These are phyloP conservation scores for Hypoxylon rubiginosum DNA, from an alignment of 2,329 filamentous ascomycete genomes.

Conservation along the genomic window DNA sequence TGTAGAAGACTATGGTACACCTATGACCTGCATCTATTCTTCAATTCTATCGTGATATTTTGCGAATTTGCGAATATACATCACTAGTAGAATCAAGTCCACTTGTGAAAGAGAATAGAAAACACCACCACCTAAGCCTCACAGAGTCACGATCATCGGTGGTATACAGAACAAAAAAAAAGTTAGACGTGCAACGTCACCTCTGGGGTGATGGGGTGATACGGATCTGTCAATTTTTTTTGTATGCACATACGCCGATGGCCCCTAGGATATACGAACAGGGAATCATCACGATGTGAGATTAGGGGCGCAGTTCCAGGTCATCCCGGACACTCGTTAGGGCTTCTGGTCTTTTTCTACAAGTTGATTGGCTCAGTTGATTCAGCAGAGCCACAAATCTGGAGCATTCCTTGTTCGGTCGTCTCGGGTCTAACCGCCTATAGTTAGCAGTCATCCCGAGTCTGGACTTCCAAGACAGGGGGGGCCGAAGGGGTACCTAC, in stretches of 20 bases:
- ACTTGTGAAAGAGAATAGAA: slow-evolving; percentile 11
- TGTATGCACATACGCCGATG: slow-evolving; percentile 28
- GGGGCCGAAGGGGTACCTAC: slow-evolving; percentile 29
- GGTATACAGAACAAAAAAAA: slow-evolving; percentile 10
- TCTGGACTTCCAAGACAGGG: slow-evolving; percentile 39
- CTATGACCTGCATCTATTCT: background rate
- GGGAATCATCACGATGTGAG: slow-evolving; percentile 39
- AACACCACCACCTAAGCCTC: background rate
- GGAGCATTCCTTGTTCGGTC: slow-evolving; percentile 32
- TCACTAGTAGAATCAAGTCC: slow-evolving; percentile 18
- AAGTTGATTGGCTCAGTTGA: slow-evolving; percentile 26
- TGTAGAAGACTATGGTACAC: background rate
- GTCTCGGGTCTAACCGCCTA: slow-evolving; percentile 39
- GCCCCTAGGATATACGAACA: slow-evolving; percentile 38
- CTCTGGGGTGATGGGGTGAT: slow-evolving; percentile 35
- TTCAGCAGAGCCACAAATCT: slow-evolving; percentile 42
- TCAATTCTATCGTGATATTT: background rate
- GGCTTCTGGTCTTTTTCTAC: background rate
- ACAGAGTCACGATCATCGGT: slow-evolving; percentile 29
- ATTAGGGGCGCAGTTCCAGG: slow-evolving; percentile 39
- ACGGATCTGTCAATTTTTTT: slow-evolving; percentile 31
- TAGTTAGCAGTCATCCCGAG: slow-evolving; percentile 27
- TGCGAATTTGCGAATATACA: background rate
- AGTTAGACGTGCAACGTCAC: slow-evolving; percentile 38
- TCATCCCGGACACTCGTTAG: slow-evolving; percentile 7